phyloP scores from a whole-genome alignment of 2,329 filamentous ascomycete species.

The Tolypocladium album region DNA sequence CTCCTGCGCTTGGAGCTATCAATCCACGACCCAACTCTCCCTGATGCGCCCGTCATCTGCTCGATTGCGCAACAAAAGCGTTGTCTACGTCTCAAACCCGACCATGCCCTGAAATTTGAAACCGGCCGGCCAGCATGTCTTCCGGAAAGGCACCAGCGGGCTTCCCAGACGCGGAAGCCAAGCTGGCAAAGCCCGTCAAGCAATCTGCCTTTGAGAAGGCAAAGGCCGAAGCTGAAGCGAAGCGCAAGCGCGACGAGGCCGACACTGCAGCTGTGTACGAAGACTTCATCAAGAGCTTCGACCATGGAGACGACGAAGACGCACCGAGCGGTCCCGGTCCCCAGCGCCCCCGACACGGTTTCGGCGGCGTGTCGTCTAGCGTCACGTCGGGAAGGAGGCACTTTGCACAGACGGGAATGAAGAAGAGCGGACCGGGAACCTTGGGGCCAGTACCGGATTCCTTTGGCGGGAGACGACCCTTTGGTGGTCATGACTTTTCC shows the following conservation, averaged over 20 bases:
- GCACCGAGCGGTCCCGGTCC: constrained; percentile 4
- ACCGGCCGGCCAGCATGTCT: constrained; percentile 26
- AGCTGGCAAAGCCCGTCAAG: constrained; percentile 69
- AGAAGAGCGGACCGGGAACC: constrained; percentile 53
- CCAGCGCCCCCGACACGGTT: constrained; percentile 14
- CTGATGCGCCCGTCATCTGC: not conserved
- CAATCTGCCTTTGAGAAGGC: constrained; percentile 84
- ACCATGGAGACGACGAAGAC: constrained; percentile 44
- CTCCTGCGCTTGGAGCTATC: not conserved
- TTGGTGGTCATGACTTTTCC: constrained; percentile 29
- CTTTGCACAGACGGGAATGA: constrained; percentile 46
- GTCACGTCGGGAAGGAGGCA: constrained; percentile 42
- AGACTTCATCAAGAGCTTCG: constrained; percentile 77
- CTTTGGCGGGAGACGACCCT: constrained; percentile 44
- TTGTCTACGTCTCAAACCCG: not conserved
- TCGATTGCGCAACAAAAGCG: not conserved
- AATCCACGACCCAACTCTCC: not conserved
- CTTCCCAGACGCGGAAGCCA: constrained; percentile 66
- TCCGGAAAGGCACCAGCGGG: constrained; percentile 35
- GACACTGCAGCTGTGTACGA: constrained; percentile 81
- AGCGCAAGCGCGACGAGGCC: constrained; percentile 70
- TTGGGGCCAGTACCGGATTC: constrained; percentile 41
- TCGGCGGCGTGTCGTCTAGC: constrained; percentile 10
- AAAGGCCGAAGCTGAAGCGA: constrained; percentile 81
- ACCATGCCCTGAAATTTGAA: constrained; percentile 3